These are phyloP conservation scores for Solanum chacoense DNA, from an alignment of 305 asterid genomes.

Conservation along the genomic window DNA sequence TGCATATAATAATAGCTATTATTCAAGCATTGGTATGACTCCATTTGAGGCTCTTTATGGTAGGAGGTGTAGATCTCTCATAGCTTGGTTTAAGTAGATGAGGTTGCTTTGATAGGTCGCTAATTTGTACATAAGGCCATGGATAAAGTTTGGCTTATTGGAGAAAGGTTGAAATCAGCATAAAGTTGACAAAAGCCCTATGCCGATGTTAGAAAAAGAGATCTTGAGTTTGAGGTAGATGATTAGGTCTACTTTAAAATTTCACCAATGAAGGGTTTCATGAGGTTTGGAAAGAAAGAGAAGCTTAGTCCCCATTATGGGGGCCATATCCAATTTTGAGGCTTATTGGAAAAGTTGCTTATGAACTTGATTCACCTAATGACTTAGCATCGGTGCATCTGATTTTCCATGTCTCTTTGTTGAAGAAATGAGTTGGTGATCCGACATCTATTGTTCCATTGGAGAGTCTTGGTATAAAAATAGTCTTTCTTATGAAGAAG, in stretches of 20 bases:
- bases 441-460: not conserved
- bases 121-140: not conserved
- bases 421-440: not conserved
- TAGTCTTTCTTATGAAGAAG: not conserved
- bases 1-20: not conserved
- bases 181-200: not conserved
- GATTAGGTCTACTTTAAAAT: not conserved
- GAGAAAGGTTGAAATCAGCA: not conserved
- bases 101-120: not conserved
- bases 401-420: not conserved
- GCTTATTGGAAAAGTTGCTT: not conserved
- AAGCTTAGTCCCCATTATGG: not conserved
- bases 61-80: not conserved
- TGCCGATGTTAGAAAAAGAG: not conserved
- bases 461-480: not conserved
- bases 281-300: not conserved
- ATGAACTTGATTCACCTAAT: not conserved
- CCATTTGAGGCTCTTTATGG: not conserved
- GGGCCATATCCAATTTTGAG: not conserved
- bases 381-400: not conserved
- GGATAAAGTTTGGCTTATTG: not conserved
- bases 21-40: not conserved
- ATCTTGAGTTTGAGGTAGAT: not conserved
- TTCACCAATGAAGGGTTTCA: not conserved
- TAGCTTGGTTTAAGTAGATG: not conserved